Conservation (phyloP, 2,329 filamentous ascomycete genomes). For the Tolypocladium inflatum region DNA sequence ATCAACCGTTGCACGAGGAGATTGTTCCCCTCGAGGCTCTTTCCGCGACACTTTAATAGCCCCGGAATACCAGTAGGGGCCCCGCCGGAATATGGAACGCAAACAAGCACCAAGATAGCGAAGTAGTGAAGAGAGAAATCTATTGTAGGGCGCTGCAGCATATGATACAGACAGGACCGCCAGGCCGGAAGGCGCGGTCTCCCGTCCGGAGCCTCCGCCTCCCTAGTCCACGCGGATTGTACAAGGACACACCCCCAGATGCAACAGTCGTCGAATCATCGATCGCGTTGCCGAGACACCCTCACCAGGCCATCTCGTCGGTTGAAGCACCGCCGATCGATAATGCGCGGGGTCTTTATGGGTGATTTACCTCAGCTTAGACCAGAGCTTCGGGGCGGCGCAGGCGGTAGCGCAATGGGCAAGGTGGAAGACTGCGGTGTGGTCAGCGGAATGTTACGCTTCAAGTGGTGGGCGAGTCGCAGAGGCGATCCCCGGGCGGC, state of each 20-base stretch:
- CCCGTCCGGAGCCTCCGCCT: background rate
- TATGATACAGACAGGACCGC: slow-evolving; percentile 19
- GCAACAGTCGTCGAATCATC: background rate
- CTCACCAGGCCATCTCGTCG: background rate
- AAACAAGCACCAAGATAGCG: background rate
- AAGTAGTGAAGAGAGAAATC: slow-evolving; percentile 11
- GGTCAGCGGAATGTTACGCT: background rate
- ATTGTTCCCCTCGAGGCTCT: no score
- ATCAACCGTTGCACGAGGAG: no score
- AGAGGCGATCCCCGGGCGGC: background rate
- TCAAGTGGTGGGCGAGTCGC: background rate
- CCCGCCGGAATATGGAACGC: no score
- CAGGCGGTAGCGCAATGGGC: slow-evolving; percentile 89
- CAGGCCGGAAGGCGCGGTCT: background rate
- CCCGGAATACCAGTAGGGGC: no score
- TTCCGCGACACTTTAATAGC: no score
- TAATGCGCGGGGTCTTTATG: background rate
- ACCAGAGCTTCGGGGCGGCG: slow-evolving; percentile 93
- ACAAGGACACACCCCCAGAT: background rate
- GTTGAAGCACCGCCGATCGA: background rate
- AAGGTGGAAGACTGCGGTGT: slow-evolving; percentile 85
- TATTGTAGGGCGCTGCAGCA: slow-evolving; percentile 20
- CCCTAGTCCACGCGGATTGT: background rate
- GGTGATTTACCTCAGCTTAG: slow-evolving; percentile 69
- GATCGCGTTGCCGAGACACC: background rate